A percentile compares a stretch with the other conserved stretches of the same genome.
These are phyloP conservation scores for Phaseolus lunatus DNA, from an alignment of 306 rosid species.

Conservation along the genomic window DNA sequence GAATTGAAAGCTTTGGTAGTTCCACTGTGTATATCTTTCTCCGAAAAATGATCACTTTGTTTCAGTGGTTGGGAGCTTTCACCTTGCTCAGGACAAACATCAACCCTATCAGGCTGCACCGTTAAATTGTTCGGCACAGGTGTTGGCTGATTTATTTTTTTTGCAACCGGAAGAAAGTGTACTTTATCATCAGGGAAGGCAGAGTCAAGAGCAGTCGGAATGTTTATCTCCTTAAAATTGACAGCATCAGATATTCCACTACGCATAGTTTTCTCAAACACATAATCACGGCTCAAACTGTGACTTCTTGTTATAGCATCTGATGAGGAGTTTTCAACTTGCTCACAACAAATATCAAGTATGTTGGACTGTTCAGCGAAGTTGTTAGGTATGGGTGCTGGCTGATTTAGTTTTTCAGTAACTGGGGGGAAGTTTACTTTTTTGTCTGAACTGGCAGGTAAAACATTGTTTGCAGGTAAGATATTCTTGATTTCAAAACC, in stretches of 20 bases:
- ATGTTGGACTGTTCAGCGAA: conserved; percentile 40
- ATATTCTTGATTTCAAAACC: conserved; percentile 72
- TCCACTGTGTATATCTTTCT: conserved; percentile 33
- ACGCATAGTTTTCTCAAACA: conserved; percentile 25
- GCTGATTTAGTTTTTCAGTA: conserved; percentile 40
- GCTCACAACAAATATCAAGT: conserved; percentile 44
- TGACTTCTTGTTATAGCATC: conserved; percentile 40
- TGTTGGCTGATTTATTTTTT: conserved; percentile 37
- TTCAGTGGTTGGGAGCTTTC: conserved; percentile 36
- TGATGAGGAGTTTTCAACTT: conserved; percentile 40
- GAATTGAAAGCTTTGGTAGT: conserved; percentile 37
- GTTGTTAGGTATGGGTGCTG: conserved; percentile 43
- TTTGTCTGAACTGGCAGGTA: conserved; percentile 41
- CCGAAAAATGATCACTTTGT: conserved; percentile 30
- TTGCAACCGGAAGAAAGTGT: conserved; percentile 30
- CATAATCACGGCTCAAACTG: conserved; percentile 32
- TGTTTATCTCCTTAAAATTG: conserved; percentile 26
- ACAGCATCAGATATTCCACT: conserved; percentile 37
- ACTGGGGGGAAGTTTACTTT: conserved; percentile 31
- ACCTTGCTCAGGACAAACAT: conserved; percentile 44
- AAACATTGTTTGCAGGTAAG: conserved; percentile 50
- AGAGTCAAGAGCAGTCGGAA: conserved; percentile 45
- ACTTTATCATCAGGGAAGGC: conserved; percentile 32
- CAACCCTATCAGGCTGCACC: conserved; percentile 42
- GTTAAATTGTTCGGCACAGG: conserved; percentile 38